Evolutionary conservation across 352 stramenopile species (phyloP).

Genomic region (Globisporangium alternatum): DNA sequence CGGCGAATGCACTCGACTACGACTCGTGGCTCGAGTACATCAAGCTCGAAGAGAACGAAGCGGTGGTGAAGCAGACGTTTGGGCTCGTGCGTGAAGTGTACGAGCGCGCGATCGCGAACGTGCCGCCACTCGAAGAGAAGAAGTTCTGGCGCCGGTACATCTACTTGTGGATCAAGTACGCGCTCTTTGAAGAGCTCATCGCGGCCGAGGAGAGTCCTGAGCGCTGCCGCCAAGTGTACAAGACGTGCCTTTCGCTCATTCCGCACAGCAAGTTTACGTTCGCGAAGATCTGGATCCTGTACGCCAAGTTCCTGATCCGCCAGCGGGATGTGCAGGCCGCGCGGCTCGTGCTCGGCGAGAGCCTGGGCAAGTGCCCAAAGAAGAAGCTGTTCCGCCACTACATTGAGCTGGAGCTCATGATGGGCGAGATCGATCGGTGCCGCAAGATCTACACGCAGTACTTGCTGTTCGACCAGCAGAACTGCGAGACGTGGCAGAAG

Average conservation of each 20-base stretch:
- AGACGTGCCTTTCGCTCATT: conserved; percentile 92
- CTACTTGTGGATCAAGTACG: conserved; percentile 99
- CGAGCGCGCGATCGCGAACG: conserved; percentile 93
- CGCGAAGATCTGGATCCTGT: conserved; percentile 98
- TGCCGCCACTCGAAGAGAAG: conserved; percentile 95
- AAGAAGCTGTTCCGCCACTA: conserved; percentile 92
- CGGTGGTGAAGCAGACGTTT: conserved; percentile 43
- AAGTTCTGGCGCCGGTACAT: conserved; percentile 98
- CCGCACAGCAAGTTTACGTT: conserved; percentile 97
- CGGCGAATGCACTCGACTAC: conserved; percentile 93
- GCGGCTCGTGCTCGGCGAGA: conserved; percentile 91
- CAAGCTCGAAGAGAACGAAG: conserved; percentile 95
- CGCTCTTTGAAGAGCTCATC: conserved; percentile 96
- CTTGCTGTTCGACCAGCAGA: conserved; percentile 79
- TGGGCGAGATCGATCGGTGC: conserved; percentile 98
- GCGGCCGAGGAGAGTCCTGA: conserved; percentile 52
- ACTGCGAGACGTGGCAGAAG: conserved; percentile 94
- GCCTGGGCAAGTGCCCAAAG: conserved; percentile 93
- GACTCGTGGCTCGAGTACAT: conserved; percentile 99
- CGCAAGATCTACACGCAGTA: conserved; percentile 88
- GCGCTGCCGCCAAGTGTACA: conserved; percentile 92
- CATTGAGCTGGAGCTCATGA: conserved; percentile 95
- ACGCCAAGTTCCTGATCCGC: conserved; percentile 96
- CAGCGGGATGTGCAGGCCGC: conserved; percentile 91
- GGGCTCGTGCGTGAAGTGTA: conserved; percentile 92